These are phyloP conservation scores for Pterulicium gracile DNA, from an alignment of 1,284 basidiomycete genomes.

Conservation along the genomic window DNA sequence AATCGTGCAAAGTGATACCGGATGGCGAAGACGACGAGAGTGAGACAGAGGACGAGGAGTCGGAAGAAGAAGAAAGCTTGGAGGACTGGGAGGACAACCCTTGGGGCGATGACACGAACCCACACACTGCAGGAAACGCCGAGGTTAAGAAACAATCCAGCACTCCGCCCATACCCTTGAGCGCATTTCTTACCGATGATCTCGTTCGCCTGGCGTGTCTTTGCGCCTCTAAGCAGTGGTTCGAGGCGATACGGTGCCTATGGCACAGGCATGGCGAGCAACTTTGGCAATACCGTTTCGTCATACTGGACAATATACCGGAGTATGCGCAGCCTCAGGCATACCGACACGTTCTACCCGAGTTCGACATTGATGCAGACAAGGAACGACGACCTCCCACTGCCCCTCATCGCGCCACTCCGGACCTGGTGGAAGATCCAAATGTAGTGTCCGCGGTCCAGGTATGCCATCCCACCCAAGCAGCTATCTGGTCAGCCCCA, in stretches of 20 bases:
- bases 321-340: constrained; percentile 56
- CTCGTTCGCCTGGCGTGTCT: constrained; percentile 49
- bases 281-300: constrained; percentile 63
- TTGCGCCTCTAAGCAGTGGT: constrained; percentile 53
- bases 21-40: constrained; percentile 16
- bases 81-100: constrained; percentile 78
- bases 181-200: constrained; percentile 51
- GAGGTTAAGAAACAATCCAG: constrained; percentile 12
- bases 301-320: constrained; percentile 65
- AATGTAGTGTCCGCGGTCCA: constrained; percentile 11
- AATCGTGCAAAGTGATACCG: constrained; percentile 37
- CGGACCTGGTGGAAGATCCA: constrained; percentile 46
- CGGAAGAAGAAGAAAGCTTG: constrained; percentile 21
- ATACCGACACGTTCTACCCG: constrained; percentile 56
- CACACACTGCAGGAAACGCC: constrained; percentile 15
- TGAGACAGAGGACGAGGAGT: constrained; percentile 10
- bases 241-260: constrained; percentile 47
- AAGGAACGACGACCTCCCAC: constrained; percentile 26
- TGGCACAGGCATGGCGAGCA: constrained; percentile 40
- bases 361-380: constrained; percentile 35
- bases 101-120: constrained; percentile 46
- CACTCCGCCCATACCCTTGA: constrained; percentile 40
- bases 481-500: constrained; percentile 6
- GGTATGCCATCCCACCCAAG: constrained; percentile 8
- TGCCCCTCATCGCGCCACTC: constrained; percentile 34